Base-by-base conservation (phyloP, 2,329 filamentous ascomycete genomes). In the Beauveria varroae region DNA sequence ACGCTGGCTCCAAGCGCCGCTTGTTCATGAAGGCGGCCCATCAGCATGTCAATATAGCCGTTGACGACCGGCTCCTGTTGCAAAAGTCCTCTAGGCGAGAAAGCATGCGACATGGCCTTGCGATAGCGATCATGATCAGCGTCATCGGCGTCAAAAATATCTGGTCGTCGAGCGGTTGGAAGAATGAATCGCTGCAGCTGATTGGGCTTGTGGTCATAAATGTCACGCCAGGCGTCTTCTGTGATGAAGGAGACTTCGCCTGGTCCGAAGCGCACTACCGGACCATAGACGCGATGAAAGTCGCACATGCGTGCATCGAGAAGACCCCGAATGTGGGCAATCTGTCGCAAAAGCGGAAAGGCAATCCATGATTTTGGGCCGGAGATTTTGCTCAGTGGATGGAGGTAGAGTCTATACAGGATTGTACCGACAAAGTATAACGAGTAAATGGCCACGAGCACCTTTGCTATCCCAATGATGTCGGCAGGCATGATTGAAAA, bases 231-330 rank as follows among this genome's bases (percentile, higher is more conserved):
- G 2, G 67, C 67, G 3, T 70, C 62, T 7, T 70, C 66, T 22
- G 71, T 67, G 49, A 69, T 73, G 65, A 78, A 81, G 1, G 77
- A 75, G 3, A 82, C 72, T 64, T 81, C 77, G 61, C 78, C 72
- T 2, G 80, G 79, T 4, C 72, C 73, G 47, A 80, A 68, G 10
- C 80, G 76, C 9, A 82, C 78, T 1, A 81, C 72, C 1, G 72
- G 70, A 5, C 79, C 79, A 64, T 79, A 78, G 46, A 68, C 63
- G 6, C 69, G 64, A 66, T 79, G 76, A 16, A 78, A 67, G 3
- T 65, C 64, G 34, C 68, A 67, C 54, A 73, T 62, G 57, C 70
- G 66, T 30, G 67, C 68, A 22, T 67, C 65, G 3, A 72, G 62
- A 14, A 64, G 67, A 26, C 72, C 71, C 3, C 63, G 60, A 18